Evolutionary conservation across 202 grass and related monocot genomes (phyloP), one percentile per base, ranked within the genome.

Genomic region (Eragrostis tef): DNA sequence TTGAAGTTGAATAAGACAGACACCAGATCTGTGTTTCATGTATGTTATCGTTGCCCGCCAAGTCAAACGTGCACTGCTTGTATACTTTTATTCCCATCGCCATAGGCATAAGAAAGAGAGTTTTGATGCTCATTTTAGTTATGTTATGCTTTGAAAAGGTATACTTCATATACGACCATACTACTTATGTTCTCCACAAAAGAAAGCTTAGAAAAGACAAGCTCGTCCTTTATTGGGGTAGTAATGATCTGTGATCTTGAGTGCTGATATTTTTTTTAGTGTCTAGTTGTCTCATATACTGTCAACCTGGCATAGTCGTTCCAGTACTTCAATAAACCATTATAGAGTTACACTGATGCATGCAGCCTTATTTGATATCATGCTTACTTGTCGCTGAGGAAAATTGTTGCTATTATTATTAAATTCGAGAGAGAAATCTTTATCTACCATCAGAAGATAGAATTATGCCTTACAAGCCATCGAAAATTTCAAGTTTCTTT

Each of bases 141-240:
- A 74, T 67, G n/a, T 41, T 83, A n/a, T 73, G 48, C 29, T 39
- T 39, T 39, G 34, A 39, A 39, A 39, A 6, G 34, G 34, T 39
- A 39, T 39, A 39, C 34, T 5, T 39, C 34, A 39, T 39, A 39
- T 39, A 39, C 0, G 34, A 39, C 6, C 34, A 0, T 39, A 5
- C 34, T 39, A 39, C 34, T 39, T 39, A 39, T 39, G 34, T 39
- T 39, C 34, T 39, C 34, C 1, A 39, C 34, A 39, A 39, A 5
- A 39, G 6, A 3, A 39, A 39, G 24, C 42, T 79, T 57, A 67
- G 67, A 72, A 87, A 83, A 87, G 45, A 73, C 6, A 11, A 21
- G 36, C 0, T 53, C 75, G 87, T 81, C 49, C 73, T 89, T 36
- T 77, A 21, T 70, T 11, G n/a, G 77, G 64, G 43, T 71, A 88